Percentiles rank a stretch among this genome's conserved stretches.
Conservation (phyloP, 2,329 filamentous ascomycete species). For the Fusarium coicis region DNA sequence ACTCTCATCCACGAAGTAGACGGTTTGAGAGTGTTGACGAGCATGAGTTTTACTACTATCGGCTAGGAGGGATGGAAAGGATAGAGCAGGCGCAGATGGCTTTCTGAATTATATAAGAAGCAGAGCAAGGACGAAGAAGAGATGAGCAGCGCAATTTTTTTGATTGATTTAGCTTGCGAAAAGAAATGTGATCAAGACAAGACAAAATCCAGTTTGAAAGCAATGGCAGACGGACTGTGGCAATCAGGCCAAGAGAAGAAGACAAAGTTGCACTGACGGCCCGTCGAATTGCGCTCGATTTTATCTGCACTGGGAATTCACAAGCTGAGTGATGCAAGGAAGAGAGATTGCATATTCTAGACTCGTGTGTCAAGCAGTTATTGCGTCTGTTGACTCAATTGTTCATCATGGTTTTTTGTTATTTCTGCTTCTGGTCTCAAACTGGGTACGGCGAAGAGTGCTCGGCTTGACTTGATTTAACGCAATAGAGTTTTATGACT, state of each 20-base stretch:
- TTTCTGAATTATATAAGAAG: slow-evolving; percentile 32
- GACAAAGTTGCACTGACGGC: not conserved
- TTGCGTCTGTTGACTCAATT: slow-evolving; percentile 24
- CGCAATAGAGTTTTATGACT: slow-evolving; percentile 44
- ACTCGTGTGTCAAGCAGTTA: slow-evolving; percentile 36
- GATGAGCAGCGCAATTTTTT: slow-evolving; percentile 18
- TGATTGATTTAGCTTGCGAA: slow-evolving; percentile 9
- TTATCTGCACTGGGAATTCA: slow-evolving; percentile 1
- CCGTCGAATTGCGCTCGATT: slow-evolving; percentile 2
- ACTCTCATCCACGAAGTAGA: slow-evolving; percentile 38
- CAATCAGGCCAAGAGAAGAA: slow-evolving; percentile 2
- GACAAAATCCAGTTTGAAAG: slow-evolving; percentile 21
- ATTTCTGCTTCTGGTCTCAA: slow-evolving; percentile 17
- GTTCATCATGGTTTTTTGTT: slow-evolving; percentile 19
- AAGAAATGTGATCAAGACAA: slow-evolving; percentile 20
- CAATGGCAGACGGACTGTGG: slow-evolving; percentile 11
- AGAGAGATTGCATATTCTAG: slow-evolving; percentile 22
- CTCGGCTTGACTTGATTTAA: slow-evolving; percentile 17
- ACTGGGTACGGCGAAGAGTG: slow-evolving; percentile 23
- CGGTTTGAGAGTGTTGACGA: slow-evolving; percentile 25
- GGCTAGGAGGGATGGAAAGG: slow-evolving; percentile 11
- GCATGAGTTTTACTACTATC: slow-evolving; percentile 23
- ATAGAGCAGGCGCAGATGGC: slow-evolving; percentile 33
- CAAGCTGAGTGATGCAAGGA: slow-evolving; percentile 25
- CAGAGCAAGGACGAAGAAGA: slow-evolving; percentile 15